Conservation (phyloP, 768 basidiomycete genomes). For the Auricularia sp. region DNA sequence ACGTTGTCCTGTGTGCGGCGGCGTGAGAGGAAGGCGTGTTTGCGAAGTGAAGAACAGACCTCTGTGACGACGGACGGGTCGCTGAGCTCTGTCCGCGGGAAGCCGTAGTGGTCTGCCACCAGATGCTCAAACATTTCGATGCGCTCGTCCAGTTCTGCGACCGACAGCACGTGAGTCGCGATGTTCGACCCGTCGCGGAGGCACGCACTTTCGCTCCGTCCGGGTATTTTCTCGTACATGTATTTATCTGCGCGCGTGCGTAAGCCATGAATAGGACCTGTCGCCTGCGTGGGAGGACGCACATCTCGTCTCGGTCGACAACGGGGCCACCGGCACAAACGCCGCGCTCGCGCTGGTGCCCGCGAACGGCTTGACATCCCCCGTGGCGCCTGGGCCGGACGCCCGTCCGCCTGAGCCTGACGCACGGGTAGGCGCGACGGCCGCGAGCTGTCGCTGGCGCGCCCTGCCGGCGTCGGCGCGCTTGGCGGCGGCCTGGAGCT, state of each 20-base stretch:
- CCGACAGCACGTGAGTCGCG: not conserved
- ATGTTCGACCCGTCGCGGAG: not conserved
- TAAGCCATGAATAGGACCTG: not conserved
- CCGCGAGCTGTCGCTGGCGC: no score
- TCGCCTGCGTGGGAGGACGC: not conserved
- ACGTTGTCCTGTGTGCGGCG: slow-evolving; percentile 41
- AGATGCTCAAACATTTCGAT: slow-evolving; percentile 81
- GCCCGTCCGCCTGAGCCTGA: no score
- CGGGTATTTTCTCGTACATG: slow-evolving; percentile 87
- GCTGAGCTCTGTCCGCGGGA: slow-evolving; percentile 50
- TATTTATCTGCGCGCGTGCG: slow-evolving; percentile 53
- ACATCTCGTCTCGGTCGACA: not conserved
- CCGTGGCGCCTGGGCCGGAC: no score
- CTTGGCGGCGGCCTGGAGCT: slow-evolving; percentile 19
- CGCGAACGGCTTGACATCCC: not conserved
- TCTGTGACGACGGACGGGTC: slow-evolving; percentile 60
- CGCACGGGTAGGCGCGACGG: no score
- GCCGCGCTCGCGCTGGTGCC: not conserved
- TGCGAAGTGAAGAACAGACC: slow-evolving; percentile 22
- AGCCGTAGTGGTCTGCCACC: slow-evolving; percentile 55
- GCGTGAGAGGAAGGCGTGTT: not conserved
- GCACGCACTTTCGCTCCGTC: slow-evolving; percentile 68
- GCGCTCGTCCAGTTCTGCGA: slow-evolving; percentile 65
- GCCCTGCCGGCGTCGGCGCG: not conserved
- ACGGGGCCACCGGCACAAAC: not conserved